Evolutionary conservation across 148 eudicot genomes (phyloP).

Genomic region (Camellia granthamiana): DNA sequence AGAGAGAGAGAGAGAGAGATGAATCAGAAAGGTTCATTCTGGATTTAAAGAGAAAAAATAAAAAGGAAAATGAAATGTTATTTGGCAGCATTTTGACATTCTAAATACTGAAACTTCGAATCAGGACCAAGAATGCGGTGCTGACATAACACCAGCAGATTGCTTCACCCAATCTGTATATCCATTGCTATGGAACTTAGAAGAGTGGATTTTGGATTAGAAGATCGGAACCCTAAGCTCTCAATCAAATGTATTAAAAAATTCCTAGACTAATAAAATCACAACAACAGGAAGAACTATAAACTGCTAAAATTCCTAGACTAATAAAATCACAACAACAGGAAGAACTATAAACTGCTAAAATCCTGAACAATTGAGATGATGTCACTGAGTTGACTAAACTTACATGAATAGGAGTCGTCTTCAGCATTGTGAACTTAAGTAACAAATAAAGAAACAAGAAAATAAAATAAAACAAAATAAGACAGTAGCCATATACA

Average conservation of each 20-base stretch:
- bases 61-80: neutral
- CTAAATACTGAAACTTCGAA: too few species aligned
- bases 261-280: neutral
- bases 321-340: neutral
- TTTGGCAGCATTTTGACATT: too few species aligned
- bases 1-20: neutral
- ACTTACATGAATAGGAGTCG: neutral
- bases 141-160: neutral
- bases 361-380: neutral
- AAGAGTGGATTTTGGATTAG: neutral
- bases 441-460: neutral
- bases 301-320: neutral
- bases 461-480: neutral
- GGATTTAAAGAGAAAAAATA: neutral
- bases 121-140: neutral
- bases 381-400: neutral
- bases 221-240: neutral
- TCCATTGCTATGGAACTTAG: neutral
- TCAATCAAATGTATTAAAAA: neutral
- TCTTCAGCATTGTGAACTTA: neutral
- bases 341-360: neutral
- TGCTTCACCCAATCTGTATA: neutral
- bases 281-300: neutral
- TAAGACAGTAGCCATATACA: neutral
- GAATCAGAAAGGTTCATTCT: neutral